Percentiles rank a stretch among this genome's conserved stretches.
phyloP scores from a whole-genome alignment of 768 basidiomycete species.

The Lactifluus volemus region DNA sequence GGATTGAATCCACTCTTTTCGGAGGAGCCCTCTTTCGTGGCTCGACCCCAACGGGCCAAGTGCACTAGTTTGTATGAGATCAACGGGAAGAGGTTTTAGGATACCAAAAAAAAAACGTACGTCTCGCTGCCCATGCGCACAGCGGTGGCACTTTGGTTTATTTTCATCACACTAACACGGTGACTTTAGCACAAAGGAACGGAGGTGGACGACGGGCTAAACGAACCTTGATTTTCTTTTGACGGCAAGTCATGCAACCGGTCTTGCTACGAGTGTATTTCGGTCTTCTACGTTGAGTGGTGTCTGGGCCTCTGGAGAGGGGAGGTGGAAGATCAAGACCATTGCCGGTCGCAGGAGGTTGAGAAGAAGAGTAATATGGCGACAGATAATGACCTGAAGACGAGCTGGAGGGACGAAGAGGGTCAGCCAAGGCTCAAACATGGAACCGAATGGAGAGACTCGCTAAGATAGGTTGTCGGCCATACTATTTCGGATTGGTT shows the following conservation, averaged over 20 bases:
- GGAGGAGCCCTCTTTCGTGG: slow-evolving; percentile 55
- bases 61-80: slow-evolving; percentile 42
- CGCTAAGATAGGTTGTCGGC: slow-evolving; percentile 29
- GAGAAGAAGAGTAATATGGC: slow-evolving; percentile 27
- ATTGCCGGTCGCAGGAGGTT: slow-evolving; percentile 34
- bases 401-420: slow-evolving; percentile 19
- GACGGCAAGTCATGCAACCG: slow-evolving; percentile 87
- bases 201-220: not conserved
- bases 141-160: slow-evolving; percentile 81
- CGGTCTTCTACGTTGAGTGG: slow-evolving; percentile 66
- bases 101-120: slow-evolving; percentile 33
- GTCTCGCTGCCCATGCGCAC: slow-evolving; percentile 77
- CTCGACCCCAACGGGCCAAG: slow-evolving; percentile 77
- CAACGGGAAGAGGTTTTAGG: not conserved
- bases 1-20: slow-evolving; percentile 32
- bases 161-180: slow-evolving; percentile 74
- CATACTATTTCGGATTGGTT: slow-evolving; percentile 24
- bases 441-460: slow-evolving; percentile 16
- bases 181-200: not conserved
- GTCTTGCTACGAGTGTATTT: slow-evolving; percentile 95
- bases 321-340: slow-evolving; percentile 31
- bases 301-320: slow-evolving; percentile 36
- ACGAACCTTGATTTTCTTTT: slow-evolving; percentile 88
- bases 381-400: slow-evolving; percentile 24
- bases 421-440: not conserved